A percentile compares a stretch with the other conserved stretches of the same genome.
Evolutionary conservation across 768 basidiomycete species (phyloP).

Genomic region (Coprinellus aureogranulatus): DNA sequence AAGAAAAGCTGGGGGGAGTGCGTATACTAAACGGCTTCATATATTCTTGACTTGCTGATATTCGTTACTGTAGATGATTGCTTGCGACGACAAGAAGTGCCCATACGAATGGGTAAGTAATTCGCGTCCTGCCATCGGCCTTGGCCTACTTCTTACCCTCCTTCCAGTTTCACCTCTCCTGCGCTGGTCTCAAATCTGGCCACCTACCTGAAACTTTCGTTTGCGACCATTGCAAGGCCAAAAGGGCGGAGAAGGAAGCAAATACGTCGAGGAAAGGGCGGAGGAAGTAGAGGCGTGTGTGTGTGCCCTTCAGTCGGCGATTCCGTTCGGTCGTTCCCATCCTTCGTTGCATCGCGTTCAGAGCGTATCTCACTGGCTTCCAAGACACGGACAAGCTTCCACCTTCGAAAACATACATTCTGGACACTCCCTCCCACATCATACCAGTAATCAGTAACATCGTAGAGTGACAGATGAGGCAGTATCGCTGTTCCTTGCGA

Average conservation of each 20-base stretch:
- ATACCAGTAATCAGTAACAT: too few species aligned
- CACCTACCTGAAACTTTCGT: conserved; percentile 53
- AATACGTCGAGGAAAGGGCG: conserved; percentile 35
- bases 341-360: background rate
- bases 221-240: conserved; percentile 48
- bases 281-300: conserved; percentile 30
- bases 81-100: conserved; percentile 65
- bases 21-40: too few species aligned
- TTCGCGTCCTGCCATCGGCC: background rate
- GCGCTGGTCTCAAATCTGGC: conserved; percentile 47
- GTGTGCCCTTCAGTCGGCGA: background rate
- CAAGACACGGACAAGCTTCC: too few species aligned
- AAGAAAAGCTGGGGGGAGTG: too few species aligned
- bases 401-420: too few species aligned
- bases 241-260: conserved; percentile 23
- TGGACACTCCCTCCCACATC: too few species aligned
- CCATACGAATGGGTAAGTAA: conserved; percentile 63
- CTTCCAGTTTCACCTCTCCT: conserved; percentile 58
- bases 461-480: too few species aligned
- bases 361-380: too few species aligned
- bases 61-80: conserved; percentile 57
- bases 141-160: background rate
- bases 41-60: background rate
- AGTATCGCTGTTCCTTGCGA: too few species aligned
- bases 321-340: background rate